These are phyloP conservation scores for Fusarium pseudoanthophilum DNA, from an alignment of 2,329 filamentous ascomycete genomes.

Conservation along the genomic window DNA sequence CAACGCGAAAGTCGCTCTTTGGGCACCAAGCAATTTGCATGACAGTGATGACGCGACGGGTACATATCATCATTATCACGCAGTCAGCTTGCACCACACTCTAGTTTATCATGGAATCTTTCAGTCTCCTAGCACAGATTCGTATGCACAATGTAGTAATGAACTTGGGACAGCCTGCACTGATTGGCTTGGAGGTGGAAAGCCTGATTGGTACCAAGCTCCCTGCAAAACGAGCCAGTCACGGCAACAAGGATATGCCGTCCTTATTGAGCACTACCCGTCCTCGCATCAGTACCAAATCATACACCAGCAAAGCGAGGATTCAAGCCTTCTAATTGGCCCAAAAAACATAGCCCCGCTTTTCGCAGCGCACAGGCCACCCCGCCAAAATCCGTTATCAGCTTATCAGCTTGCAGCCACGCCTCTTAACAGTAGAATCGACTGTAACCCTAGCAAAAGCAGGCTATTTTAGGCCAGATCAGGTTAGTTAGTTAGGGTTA, in stretches of 20 bases:
- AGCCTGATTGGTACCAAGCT: conserved; percentile 11
- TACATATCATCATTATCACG: conserved; percentile 28
- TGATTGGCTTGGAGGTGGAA: conserved; percentile 28
- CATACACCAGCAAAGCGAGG: no score
- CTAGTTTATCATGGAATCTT: conserved; percentile 38
- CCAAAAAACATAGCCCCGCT: no score
- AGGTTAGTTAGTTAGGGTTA: no score
- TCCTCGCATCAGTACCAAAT: no score
- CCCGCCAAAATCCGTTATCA: no score
- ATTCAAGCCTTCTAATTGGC: no score
- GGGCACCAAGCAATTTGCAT: not conserved
- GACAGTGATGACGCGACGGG: conserved; percentile 36
- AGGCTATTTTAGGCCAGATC: no score
- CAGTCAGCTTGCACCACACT: conserved; percentile 35
- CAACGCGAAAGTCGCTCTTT: not conserved
- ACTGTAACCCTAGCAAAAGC: no score
- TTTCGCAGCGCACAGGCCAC: no score
- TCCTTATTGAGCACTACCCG: not conserved
- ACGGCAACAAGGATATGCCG: conserved; percentile 14
- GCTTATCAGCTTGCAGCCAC: no score
- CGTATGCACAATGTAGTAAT: not conserved
- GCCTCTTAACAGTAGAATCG: no score
- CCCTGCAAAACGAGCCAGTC: conserved; percentile 34
- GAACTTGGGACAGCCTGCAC: conserved; percentile 6
- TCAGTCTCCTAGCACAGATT: conserved; percentile 9